A percentile compares a stretch with the other conserved stretches of the same genome.
Conservation (phyloP, 2,329 filamentous ascomycete species). For the Fusarium continuum region DNA sequence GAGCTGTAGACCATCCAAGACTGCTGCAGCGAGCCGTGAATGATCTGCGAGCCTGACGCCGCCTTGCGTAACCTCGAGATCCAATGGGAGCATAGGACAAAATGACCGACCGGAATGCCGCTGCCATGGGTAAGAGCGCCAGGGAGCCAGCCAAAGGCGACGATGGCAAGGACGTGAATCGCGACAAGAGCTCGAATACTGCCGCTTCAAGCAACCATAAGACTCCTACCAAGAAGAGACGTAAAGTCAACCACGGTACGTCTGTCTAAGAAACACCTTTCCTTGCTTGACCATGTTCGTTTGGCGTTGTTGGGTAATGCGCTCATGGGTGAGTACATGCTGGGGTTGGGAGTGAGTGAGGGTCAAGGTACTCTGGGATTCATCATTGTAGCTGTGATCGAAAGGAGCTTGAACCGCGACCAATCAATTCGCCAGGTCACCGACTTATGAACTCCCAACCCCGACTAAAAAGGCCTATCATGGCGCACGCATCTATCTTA, state of each 20-base stretch:
- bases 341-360: slow-evolving; percentile 13
- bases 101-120: slow-evolving; percentile 49
- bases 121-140: slow-evolving; percentile 46
- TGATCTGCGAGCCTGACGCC: slow-evolving; percentile 44
- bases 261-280: slow-evolving; percentile 27
- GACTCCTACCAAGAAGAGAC: slow-evolving; percentile 83
- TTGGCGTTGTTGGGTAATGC: slow-evolving; percentile 7
- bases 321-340: neutral
- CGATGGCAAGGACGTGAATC: slow-evolving; percentile 46
- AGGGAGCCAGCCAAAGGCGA: slow-evolving; percentile 41
- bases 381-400: slow-evolving; percentile 23
- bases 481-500: slow-evolving; percentile 18
- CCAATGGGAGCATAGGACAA: slow-evolving; percentile 48
- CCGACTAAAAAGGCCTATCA: slow-evolving; percentile 7
- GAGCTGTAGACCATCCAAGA: slow-evolving; percentile 37
- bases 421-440: slow-evolving; percentile 21
- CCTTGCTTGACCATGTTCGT: neutral
- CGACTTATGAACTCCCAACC: slow-evolving; percentile 18
- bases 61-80: slow-evolving; percentile 47
- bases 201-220: slow-evolving; percentile 49
- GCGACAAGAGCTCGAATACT: slow-evolving; percentile 42
- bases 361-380: slow-evolving; percentile 13
- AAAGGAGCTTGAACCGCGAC: slow-evolving; percentile 14
- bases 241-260: slow-evolving; percentile 90
- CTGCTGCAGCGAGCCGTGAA: slow-evolving; percentile 46